These are phyloP conservation scores for Botrytis cinerea DNA, from an alignment of 2,329 filamentous ascomycete species.

Conservation along the genomic window DNA sequence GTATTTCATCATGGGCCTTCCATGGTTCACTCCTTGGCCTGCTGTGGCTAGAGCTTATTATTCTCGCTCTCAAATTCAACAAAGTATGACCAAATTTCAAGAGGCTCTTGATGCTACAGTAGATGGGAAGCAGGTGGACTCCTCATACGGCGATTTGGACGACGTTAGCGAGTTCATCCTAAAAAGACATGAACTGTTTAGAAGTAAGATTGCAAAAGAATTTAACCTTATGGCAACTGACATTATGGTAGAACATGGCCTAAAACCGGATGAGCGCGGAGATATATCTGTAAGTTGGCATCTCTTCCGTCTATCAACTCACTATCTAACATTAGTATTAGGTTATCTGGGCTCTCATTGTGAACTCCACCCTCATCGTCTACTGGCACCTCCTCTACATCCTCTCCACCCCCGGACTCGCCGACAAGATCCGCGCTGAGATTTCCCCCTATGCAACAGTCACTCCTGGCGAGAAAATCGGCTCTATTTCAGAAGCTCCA, in stretches of 20 bases:
- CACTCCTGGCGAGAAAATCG: constrained; percentile 38
- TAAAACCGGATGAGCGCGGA: constrained; percentile 40
- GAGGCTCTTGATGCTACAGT: constrained; percentile 47
- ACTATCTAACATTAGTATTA: constrained; percentile 18
- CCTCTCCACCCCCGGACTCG: constrained; percentile 45
- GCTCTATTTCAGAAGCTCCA: constrained; percentile 39
- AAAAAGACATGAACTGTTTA: constrained; percentile 46
- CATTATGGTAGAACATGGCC: constrained; percentile 11
- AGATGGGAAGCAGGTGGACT: constrained; percentile 45
- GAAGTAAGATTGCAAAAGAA: constrained; percentile 38
- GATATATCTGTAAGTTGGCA: constrained; percentile 46
- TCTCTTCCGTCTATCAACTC: not conserved
- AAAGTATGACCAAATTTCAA: constrained; percentile 47
- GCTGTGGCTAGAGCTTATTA: constrained; percentile 51
- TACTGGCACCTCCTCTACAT: constrained; percentile 54
- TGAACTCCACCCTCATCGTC: constrained; percentile 53
- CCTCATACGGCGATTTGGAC: constrained; percentile 50
- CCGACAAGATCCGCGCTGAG: constrained; percentile 49
- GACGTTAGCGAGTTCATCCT: constrained; percentile 50
- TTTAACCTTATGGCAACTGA: constrained; percentile 26
- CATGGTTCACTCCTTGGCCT: constrained; percentile 56
- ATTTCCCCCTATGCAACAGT: constrained; percentile 47
- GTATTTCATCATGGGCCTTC: constrained; percentile 55
- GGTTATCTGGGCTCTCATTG: constrained; percentile 56
- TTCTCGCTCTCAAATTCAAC: constrained; percentile 47